Conservation (phyloP, 2,329 filamentous ascomycete species). For the Ampelomyces quisqualis region DNA sequence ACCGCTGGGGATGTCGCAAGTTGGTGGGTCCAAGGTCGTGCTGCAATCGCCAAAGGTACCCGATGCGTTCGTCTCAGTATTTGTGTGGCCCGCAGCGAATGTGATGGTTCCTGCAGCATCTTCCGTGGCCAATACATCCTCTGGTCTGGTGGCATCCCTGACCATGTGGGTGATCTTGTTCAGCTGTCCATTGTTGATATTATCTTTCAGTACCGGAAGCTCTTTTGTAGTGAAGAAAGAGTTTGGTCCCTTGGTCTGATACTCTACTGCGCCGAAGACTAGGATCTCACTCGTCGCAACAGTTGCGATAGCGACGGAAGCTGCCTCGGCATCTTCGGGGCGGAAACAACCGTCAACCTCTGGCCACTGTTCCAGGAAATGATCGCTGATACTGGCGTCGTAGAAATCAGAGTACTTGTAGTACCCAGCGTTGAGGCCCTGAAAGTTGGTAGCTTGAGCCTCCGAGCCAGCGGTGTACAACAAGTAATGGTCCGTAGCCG, state of each 20-base stretch:
- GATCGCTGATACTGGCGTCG: background rate
- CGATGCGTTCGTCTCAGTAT: background rate
- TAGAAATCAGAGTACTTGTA: background rate
- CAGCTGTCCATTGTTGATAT: background rate
- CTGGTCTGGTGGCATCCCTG: background rate
- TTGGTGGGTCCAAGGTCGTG: background rate
- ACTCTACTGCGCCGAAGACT: background rate
- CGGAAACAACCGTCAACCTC: background rate
- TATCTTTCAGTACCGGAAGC: background rate
- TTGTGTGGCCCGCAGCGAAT: background rate
- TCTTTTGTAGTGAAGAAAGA: background rate
- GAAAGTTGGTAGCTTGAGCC: background rate
- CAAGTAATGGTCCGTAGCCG: background rate
- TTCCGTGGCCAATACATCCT: background rate
- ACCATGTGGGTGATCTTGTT: background rate
- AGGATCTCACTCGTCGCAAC: background rate
- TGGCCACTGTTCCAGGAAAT: background rate
- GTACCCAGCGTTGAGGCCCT: background rate
- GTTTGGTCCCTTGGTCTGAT: background rate
- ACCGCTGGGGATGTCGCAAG: background rate
- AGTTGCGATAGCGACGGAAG: background rate
- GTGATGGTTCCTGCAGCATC: background rate
- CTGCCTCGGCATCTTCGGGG: background rate
- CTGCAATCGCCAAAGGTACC: background rate
- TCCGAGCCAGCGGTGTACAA: background rate